phyloP scores from a whole-genome alignment of 164 flowering plant genomes.

The Paratinospora sagittata region DNA sequence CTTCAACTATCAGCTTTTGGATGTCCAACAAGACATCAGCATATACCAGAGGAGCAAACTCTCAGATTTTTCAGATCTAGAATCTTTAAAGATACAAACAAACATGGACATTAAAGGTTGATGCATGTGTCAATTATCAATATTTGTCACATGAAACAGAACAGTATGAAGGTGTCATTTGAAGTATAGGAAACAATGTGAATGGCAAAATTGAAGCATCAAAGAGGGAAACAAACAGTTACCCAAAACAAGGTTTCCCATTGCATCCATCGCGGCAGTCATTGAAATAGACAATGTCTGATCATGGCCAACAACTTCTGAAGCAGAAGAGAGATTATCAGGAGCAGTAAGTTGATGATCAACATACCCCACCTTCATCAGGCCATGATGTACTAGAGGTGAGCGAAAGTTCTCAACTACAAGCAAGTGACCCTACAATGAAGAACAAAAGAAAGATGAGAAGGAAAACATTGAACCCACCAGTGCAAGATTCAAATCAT shows the following conservation, averaged over 20 bases:
- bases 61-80: too few relatives aligned
- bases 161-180: neutral
- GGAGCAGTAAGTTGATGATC: constrained; percentile 33
- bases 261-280: constrained; percentile 73
- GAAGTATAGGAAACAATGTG: neutral
- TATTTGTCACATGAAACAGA: neutral
- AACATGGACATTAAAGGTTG: neutral
- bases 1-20: too few relatives aligned
- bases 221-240: constrained; percentile 11
- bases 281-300: constrained; percentile 66
- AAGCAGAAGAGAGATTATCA: constrained; percentile 19
- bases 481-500: too few relatives aligned
- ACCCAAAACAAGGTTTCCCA: constrained; percentile 84
- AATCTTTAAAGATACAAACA: neutral
- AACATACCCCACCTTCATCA: constrained; percentile 86
- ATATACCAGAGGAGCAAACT: too few relatives aligned
- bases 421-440: constrained; percentile 73
- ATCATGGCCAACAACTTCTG: constrained; percentile 26
- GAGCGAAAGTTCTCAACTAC: constrained; percentile 59
- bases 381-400: constrained; percentile 68
- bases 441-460: constrained; percentile 20
- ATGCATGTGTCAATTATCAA: neutral
- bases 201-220: neutral
- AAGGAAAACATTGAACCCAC: too few relatives aligned
- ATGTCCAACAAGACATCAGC: too few relatives aligned